phyloP scores from a whole-genome alignment of 176 grass and related monocot species.

The Chloris gayana region DNA sequence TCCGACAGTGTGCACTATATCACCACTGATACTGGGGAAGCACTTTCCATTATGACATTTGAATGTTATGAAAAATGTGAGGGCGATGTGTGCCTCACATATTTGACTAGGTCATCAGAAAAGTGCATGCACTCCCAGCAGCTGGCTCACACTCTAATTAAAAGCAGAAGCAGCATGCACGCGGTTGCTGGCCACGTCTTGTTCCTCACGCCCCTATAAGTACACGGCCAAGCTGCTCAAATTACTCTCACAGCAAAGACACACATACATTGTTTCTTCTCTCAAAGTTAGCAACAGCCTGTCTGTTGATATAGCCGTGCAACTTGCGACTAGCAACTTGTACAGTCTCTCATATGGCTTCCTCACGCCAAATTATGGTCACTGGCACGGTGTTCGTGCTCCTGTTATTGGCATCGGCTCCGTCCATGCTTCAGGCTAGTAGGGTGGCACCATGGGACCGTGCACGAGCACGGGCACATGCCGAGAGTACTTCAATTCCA shows the following conservation, averaged over 20 bases:
- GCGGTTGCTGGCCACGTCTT: not conserved
- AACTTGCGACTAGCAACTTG: not conserved
- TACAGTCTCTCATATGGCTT: not conserved
- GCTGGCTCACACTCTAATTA: not conserved
- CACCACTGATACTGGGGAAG: not conserved
- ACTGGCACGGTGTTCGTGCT: not conserved
- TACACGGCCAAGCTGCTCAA: not conserved
- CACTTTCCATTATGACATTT: not conserved
- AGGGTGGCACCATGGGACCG: not conserved
- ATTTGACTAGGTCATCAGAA: not conserved
- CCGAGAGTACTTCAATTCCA: not conserved
- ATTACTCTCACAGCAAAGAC: not conserved
- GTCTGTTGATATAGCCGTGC: not conserved
- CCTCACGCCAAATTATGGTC: not conserved
- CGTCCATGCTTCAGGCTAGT: slow-evolving; percentile 14
- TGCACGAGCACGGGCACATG: not conserved
- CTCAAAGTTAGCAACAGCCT: not conserved
- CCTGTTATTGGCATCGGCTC: not conserved
- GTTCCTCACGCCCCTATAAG: not conserved
- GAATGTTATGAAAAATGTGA: not conserved
- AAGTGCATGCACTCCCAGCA: not conserved
- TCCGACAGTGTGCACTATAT: not conserved
- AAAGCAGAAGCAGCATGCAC: not conserved
- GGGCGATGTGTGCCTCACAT: not conserved
- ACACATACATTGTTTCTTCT: not conserved